Evolutionary conservation across 139 green algal genomes (phyloP), one percentile per base, ranked within the genome.

Genomic region (Dunaliella primolecta): DNA sequence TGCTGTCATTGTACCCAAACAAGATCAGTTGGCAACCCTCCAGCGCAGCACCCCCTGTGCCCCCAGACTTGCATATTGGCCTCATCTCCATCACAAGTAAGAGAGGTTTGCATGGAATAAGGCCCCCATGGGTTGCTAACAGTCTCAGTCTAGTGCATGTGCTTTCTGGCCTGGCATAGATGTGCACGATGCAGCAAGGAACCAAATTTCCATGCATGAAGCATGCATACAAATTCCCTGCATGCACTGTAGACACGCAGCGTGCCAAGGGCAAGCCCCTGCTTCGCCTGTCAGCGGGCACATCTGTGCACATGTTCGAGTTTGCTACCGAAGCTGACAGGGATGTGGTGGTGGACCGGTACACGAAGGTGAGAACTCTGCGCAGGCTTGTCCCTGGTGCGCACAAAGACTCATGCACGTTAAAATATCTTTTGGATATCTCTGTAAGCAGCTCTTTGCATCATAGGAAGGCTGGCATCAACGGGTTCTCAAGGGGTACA

Each of bases 261-360:
- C 36, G 38, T 7, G 83, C 83, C 64, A 87, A 87, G 75, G 75
- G 75, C 72, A 87, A 81, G 75, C 83, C 83, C 1, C 71, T 87
- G 74, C 75, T 87, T 27, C 83, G 83, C 29, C 21, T 87, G 3
- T 27, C 31, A 3, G 27, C 32, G 2, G 72, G 78, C 27, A 56
- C 35, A n/a, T 55, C 78, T 32, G 83, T 27, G 25, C 35, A 78
- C 83, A 82, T 37, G 33, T 87, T 87, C 57, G 83, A 87, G 38
- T 83, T 87, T 46, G 83, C 55, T 29, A 76, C 7, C 3, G 83
- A 82, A 30, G 46, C 64, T 25, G 83, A 83, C n/a, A 36, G 83
- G 34, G 83, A 87, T 37, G 38, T 7, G 25, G 36, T 46, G 15
- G 83, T 83, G 35, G 75, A 87, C 35, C 36, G 74, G 7, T 84